Conservation (phyloP, 2,329 filamentous ascomycete genomes). For the Cercospora brassicicola region DNA sequence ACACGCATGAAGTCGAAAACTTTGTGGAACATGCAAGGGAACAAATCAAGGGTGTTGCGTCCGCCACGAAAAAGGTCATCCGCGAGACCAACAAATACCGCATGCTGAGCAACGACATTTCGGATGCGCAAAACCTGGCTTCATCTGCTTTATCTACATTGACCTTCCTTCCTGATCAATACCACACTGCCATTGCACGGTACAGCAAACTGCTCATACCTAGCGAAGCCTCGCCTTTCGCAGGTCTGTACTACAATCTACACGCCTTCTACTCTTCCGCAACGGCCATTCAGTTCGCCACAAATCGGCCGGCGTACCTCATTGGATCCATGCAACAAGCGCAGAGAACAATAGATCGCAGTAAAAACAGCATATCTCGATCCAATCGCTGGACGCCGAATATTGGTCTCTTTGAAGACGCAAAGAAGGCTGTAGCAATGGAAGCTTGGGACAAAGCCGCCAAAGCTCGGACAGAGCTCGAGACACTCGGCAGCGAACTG, state of each 20-base stretch:
- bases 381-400: conserved; percentile 74
- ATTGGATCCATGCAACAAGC: conserved; percentile 74
- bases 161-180: conserved; percentile 65
- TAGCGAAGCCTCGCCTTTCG: conserved; percentile 70
- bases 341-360: conserved; percentile 74
- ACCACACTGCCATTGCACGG: conserved; percentile 69
- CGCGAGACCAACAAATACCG: conserved; percentile 74
- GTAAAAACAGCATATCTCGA: conserved; percentile 70
- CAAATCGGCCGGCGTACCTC: conserved; percentile 75
- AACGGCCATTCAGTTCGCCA: conserved; percentile 73
- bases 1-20: conserved; percentile 76
- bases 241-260: conserved; percentile 72
- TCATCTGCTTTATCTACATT: conserved; percentile 56
- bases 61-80: conserved; percentile 77
- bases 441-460: conserved; percentile 80
- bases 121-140: conserved; percentile 61
- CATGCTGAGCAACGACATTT: conserved; percentile 65
- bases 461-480: conserved; percentile 68
- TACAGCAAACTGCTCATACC: conserved; percentile 67
- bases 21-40: conserved; percentile 90
- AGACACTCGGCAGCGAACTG: conserved; percentile 75
- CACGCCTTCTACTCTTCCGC: conserved; percentile 81
- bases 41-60: conserved; percentile 80
- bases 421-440: conserved; percentile 74
- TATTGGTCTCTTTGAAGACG: conserved; percentile 72